Base-by-base conservation (phyloP, 1,139 yeast species). In the Geotrichum carabidarum region DNA sequence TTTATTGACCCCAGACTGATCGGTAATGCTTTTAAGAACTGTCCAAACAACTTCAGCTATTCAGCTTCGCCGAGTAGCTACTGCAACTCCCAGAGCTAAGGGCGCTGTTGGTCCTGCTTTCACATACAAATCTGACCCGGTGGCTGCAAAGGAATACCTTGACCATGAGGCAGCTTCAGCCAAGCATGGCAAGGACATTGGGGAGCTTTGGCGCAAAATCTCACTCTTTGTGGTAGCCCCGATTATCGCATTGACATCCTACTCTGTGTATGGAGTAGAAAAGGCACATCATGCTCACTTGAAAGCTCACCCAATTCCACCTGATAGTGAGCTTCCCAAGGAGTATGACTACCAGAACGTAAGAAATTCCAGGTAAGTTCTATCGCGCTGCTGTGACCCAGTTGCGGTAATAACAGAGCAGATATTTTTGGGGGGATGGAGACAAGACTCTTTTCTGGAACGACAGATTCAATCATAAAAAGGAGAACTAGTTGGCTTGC, bases 361-460 rank as follows among this genome's bases (percentile, higher is more conserved):
- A 67, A 87, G 98, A 82, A 72, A 86, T 42, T 38, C 71, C 86
- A 56, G 47, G 61, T 44, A 44, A 11, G 47, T 44, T 9, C 30
- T 14, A 8, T 38, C 18, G 11, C 9, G 5, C 11, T 7, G 2
- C 17, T 34, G 14, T 18, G 15, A 42, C 30, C 11, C 18, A 11
- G 14, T 22, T 18, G 6, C 4, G 31, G 15, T 27, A 42, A 6
- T 22, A 22, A 17, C n/a, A 11, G 8, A 11, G 3, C 30, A 44
- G 48, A 31, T 56, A 17, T 51, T 91, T 89, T 84, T 93, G 98
- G 98, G 98, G 98, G 70, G 91, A 91, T 71, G 98, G 99, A 70
- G 96, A 90, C 79, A 84, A 88, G 81, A 89, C 98, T 61, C 77
- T 86, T 71, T 93, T 93, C 86, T 93, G 99, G 99, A 90, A 89